phyloP scores from a whole-genome alignment of 1,139 yeast species.

The Arxiozyma heterogenica region DNA sequence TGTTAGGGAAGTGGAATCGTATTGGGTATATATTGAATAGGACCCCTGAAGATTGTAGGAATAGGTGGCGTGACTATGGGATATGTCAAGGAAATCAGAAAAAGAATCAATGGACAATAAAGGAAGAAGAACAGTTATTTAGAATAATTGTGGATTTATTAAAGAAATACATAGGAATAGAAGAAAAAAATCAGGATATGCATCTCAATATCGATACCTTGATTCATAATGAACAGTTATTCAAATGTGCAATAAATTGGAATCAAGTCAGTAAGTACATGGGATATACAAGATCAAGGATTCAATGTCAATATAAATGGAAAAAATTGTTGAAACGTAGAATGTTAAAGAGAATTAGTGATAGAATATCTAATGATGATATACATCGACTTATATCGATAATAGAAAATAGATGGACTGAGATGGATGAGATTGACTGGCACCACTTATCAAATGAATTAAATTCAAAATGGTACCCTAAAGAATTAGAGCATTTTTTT shows the following conservation, averaged over 20 bases:
- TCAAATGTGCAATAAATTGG: constrained; percentile 58
- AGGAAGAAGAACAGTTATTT: constrained; percentile 54
- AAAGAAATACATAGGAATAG: neutral
- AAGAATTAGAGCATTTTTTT: constrained; percentile 38
- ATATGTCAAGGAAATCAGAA: constrained; percentile 73
- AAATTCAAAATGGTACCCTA: constrained; percentile 31
- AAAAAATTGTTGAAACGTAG: constrained; percentile 60
- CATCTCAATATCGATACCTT: constrained; percentile 41
- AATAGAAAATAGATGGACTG: constrained; percentile 32
- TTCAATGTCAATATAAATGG: constrained; percentile 94
- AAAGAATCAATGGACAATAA: constrained; percentile 65
- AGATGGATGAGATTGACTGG: constrained; percentile 55
- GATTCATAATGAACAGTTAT: constrained; percentile 29
- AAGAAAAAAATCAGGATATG: constrained; percentile 19
- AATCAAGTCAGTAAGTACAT: constrained; percentile 77
- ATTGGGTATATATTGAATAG: constrained; percentile 71
- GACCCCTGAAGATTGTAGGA: constrained; percentile 96
- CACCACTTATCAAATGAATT: constrained; percentile 37
- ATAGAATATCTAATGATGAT: constrained; percentile 39
- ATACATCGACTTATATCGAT: constrained; percentile 32
- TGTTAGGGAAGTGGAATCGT: constrained; percentile 72
- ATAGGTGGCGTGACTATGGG: constrained; percentile 88
- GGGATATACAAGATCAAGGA: constrained; percentile 80
- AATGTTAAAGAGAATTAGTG: constrained; percentile 41
- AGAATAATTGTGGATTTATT: neutral